Conservation (phyloP, 2,329 filamentous ascomycete species). For the Penicillium sp. region DNA sequence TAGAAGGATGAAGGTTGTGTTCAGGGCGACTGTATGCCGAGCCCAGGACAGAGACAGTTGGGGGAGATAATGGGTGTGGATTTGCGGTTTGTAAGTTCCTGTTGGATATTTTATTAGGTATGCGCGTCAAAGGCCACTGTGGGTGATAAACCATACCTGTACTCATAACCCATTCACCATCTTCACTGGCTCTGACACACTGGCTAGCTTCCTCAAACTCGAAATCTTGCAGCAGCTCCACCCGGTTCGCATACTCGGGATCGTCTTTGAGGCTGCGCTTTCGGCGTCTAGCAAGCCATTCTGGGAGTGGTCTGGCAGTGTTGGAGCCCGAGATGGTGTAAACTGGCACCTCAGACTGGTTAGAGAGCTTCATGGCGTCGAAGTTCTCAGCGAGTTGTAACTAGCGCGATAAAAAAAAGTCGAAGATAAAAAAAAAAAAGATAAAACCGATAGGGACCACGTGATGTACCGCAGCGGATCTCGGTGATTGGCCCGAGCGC, state of each 20-base stretch:
- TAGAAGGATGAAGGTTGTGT: conserved; percentile 86
- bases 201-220: conserved; percentile 94
- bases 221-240: conserved; percentile 95
- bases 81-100: conserved; percentile 75
- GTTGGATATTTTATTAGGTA: background rate
- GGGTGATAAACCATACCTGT: conserved; percentile 60
- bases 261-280: conserved; percentile 93
- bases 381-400: conserved; percentile 4
- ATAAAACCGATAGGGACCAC: conserved; percentile 34
- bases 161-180: conserved; percentile 97
- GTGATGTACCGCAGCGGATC: conserved; percentile 26
- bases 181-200: conserved; percentile 86
- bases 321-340: conserved; percentile 94
- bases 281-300: conserved; percentile 88
- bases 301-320: conserved; percentile 82
- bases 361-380: conserved; percentile 49
- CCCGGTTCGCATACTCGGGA: conserved; percentile 85
- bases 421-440: conserved; percentile 28
- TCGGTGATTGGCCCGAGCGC: conserved; percentile 33
- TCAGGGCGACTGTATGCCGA: conserved; percentile 87
- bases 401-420: conserved; percentile 20
- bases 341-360: conserved; percentile 79
- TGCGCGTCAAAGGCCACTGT: background rate
- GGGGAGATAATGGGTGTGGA: conserved; percentile 92
- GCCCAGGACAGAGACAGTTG: conserved; percentile 92